A percentile compares a stretch with the other conserved stretches of the same genome.
These are phyloP conservation scores for Ceratocystiopsis minuta DNA, from an alignment of 2,329 filamentous ascomycete genomes.

Conservation along the genomic window DNA sequence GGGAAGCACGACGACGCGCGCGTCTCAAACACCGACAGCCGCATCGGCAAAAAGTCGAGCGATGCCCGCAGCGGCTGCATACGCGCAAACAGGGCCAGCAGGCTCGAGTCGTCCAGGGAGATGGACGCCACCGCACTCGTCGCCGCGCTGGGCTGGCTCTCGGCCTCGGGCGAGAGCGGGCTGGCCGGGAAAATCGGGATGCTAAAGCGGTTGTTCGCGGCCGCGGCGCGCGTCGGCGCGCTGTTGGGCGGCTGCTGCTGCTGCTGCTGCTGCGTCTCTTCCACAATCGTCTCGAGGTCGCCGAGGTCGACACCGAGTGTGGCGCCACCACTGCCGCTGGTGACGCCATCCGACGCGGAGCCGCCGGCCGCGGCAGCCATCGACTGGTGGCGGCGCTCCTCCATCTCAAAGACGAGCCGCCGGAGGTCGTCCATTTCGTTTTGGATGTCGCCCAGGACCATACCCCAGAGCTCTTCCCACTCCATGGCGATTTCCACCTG, in stretches of 20 bases:
- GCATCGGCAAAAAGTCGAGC: conserved; percentile 89
- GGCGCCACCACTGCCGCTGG: conserved; percentile 12
- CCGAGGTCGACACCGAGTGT: conserved; percentile 62
- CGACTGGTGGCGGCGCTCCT: conserved; percentile 77
- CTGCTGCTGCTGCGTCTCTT: conserved; percentile 49
- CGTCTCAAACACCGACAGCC: conserved; percentile 67
- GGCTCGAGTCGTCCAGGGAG: conserved; percentile 66
- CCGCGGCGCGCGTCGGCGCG: conserved; percentile 25
- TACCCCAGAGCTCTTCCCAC: conserved; percentile 95
- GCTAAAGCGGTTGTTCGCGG: conserved; percentile 48
- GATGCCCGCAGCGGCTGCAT: conserved; percentile 91
- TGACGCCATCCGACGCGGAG: conserved; percentile 34
- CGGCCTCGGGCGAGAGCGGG: conserved; percentile 34
- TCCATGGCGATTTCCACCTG: conserved; percentile 98
- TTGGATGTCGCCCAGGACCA: conserved; percentile 81
- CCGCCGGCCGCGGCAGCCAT: conserved; percentile 45
- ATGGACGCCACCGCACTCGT: conserved; percentile 15
- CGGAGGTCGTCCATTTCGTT: conserved; percentile 46
- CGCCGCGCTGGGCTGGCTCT: neutral
- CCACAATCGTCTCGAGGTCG: conserved; percentile 82
- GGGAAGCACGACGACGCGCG: conserved; percentile 68
- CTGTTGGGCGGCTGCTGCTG: neutral
- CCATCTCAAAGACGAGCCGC: conserved; percentile 88
- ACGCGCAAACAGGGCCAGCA: conserved; percentile 78
- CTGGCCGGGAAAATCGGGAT: conserved; percentile 45